Base-by-base conservation (phyloP, 371 early-diverging fungal genomes). In the Mucor plumbeus region DNA sequence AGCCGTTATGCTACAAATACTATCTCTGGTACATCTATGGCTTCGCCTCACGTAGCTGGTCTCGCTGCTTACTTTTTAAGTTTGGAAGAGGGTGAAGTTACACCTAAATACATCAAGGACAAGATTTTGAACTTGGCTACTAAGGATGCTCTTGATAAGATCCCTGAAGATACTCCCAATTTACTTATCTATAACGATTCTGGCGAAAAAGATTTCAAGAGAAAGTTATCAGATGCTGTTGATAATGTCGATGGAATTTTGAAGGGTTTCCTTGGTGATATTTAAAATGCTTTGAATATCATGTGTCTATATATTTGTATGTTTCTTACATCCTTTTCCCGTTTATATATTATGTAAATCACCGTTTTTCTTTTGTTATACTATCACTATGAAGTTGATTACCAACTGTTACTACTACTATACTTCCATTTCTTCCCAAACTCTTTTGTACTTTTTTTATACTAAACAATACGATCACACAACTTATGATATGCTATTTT, bases 21-120 rank as follows among this genome's bases (percentile, higher is more conserved):
- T 38, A 95, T 97, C 72, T 96, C 97, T 48, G 99, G 99, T 61
- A 99, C 99, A 13, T 95, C 68, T 61, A 82, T 77, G 80, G 80
- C 77, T n/a, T 70, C 74, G 8, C 99, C 99, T 17, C 99, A 99
- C 77, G 98, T 97, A 58, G 90, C 94, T 71, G 99, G 99, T 63
- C 85, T 97, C 44, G 89, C 97, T 63, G 99, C 99, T 48, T 90
- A 94, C 75, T 91, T 90, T 82, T 83, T 94, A 41, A 88, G 88
- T 65, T 78, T 83, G 26, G 63, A 75, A 47, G 86, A 92, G 62
- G 79, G 81, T 61, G 71, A 79, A 15, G 87, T 90, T 38, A 85
- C 91, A 5, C 91, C 96, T 62, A 85, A 91, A 70, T 87, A 92
- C 65, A 86, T 97, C 77, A 95, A 95, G 85, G 77, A 87, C 59